phyloP scores from a whole-genome alignment of 2,329 filamentous ascomycete genomes.

The Ploettnerulaceae sp. region DNA sequence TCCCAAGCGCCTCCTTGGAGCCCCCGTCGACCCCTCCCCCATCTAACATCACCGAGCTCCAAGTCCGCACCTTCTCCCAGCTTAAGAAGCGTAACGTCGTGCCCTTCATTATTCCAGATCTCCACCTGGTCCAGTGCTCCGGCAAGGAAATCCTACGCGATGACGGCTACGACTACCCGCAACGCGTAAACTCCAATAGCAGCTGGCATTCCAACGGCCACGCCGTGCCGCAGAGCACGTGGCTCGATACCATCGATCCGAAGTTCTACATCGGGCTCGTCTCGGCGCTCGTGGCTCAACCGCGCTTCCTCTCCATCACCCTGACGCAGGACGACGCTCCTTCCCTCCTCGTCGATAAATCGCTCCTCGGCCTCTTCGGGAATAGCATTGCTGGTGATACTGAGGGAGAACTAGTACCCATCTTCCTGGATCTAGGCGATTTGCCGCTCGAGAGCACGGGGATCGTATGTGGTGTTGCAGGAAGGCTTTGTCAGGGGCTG shows the following conservation, averaged over 20 bases:
- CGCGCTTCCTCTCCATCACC: slow-evolving; percentile 68
- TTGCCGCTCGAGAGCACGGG: slow-evolving; percentile 85
- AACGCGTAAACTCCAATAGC: background rate
- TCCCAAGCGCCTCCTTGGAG: slow-evolving; percentile 40
- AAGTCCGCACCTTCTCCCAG: slow-evolving; percentile 76
- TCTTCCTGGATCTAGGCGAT: slow-evolving; percentile 78
- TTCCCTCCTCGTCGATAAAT: slow-evolving; percentile 67
- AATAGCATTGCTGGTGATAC: slow-evolving; percentile 73
- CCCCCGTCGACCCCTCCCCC: slow-evolving; percentile 69
- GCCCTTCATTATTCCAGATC: slow-evolving; percentile 62
- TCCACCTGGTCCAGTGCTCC: slow-evolving; percentile 79
- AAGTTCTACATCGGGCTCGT: slow-evolving; percentile 60
- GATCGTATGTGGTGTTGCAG: slow-evolving; percentile 91
- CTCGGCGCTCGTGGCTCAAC: slow-evolving; percentile 56
- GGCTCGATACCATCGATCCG: slow-evolving; percentile 57
- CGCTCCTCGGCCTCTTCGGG: slow-evolving; percentile 59
- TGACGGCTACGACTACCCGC: slow-evolving; percentile 34
- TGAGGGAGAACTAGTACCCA: slow-evolving; percentile 70
- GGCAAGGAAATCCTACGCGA: slow-evolving; percentile 43
- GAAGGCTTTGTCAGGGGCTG: slow-evolving; percentile 55
- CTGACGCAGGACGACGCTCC: slow-evolving; percentile 69
- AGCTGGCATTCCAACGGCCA: slow-evolving; percentile 34
- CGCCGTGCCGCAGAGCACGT: slow-evolving; percentile 34
- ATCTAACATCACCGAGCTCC: slow-evolving; percentile 71
- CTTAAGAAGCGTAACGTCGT: slow-evolving; percentile 72